Evolutionary conservation across 805 yeast genomes (phyloP).

Genomic region (Sugiyamaella lignohabitans): DNA sequence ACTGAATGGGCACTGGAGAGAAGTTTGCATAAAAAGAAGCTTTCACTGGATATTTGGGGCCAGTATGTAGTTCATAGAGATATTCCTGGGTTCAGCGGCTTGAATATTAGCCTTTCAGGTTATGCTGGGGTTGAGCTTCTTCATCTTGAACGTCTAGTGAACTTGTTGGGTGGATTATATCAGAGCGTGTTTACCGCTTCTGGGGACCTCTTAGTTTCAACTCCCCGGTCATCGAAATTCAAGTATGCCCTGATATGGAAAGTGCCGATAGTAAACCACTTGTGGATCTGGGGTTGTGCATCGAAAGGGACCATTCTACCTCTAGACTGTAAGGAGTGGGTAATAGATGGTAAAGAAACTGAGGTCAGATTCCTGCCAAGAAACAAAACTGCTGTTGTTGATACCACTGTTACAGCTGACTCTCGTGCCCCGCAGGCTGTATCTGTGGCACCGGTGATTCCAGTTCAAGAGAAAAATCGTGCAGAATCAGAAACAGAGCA

Average conservation of each 20-base stretch:
- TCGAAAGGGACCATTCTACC: slow-evolving; percentile 19
- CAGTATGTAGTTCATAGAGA: slow-evolving; percentile 30
- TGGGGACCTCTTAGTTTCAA: slow-evolving; percentile 48
- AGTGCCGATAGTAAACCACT: slow-evolving; percentile 33
- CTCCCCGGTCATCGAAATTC: slow-evolving; percentile 26
- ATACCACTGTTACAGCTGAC: background rate
- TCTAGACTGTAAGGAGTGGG: slow-evolving; percentile 13
- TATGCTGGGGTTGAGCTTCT: slow-evolving; percentile 70
- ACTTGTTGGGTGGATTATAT: slow-evolving; percentile 46
- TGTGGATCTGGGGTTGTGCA: slow-evolving; percentile 36
- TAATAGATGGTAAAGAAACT: slow-evolving; percentile 15
- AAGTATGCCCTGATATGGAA: slow-evolving; percentile 31
- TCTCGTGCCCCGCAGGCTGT: no score
- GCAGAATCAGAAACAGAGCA: background rate
- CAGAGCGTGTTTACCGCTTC: slow-evolving; percentile 43
- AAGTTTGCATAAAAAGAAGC: slow-evolving; percentile 49
- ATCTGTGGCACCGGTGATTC: background rate
- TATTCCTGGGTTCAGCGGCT: slow-evolving; percentile 23
- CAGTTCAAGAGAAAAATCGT: background rate
- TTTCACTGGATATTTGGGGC: slow-evolving; percentile 58
- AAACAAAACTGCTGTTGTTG: no score
- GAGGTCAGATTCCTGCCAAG: background rate
- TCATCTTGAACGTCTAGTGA: slow-evolving; percentile 60
- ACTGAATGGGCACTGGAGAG: slow-evolving; percentile 84
- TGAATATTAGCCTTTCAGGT: slow-evolving; percentile 55